Conservation (phyloP, 129 eudicot species). For the Lonicera japonica region DNA sequence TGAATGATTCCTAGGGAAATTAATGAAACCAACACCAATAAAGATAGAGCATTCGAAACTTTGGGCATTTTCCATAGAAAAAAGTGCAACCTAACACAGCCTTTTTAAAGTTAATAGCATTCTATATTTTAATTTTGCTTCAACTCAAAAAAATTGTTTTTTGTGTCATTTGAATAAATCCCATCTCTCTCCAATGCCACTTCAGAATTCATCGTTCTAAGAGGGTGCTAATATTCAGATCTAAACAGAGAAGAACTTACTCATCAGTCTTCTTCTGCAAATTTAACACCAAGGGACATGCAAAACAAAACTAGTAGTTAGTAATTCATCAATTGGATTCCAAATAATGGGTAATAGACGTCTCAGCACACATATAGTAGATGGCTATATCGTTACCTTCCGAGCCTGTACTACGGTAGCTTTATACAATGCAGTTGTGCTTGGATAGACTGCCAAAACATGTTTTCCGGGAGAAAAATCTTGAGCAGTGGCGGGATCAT, state of each 20-base stretch:
- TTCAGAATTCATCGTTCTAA: no score
- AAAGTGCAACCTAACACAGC: no score
- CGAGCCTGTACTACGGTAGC: slow-evolving; percentile 91
- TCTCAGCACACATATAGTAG: background rate
- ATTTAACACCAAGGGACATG: slow-evolving; percentile 19
- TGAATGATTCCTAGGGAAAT: no score
- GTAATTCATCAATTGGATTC: slow-evolving; percentile 15
- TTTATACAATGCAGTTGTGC: slow-evolving; percentile 84
- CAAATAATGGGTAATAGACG: background rate
- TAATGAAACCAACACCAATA: no score
- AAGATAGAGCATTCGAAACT: no score
- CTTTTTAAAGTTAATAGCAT: no score
- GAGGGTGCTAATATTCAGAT: background rate
- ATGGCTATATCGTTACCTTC: slow-evolving; percentile 42
- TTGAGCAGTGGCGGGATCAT: slow-evolving; percentile 64
- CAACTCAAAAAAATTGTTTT: no score
- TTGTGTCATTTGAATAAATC: no score
- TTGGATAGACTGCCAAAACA: slow-evolving; percentile 91
- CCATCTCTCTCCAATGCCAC: no score
- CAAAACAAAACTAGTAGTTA: slow-evolving; percentile 11
- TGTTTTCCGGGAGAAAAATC: slow-evolving; percentile 80
- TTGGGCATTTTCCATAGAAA: no score
- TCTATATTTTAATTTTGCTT: no score
- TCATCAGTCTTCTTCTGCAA: slow-evolving; percentile 75
- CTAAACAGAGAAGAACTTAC: slow-evolving; percentile 33